Evolutionary conservation across 805 yeast species (phyloP).

Genomic region (Nakazawaea sp.): DNA sequence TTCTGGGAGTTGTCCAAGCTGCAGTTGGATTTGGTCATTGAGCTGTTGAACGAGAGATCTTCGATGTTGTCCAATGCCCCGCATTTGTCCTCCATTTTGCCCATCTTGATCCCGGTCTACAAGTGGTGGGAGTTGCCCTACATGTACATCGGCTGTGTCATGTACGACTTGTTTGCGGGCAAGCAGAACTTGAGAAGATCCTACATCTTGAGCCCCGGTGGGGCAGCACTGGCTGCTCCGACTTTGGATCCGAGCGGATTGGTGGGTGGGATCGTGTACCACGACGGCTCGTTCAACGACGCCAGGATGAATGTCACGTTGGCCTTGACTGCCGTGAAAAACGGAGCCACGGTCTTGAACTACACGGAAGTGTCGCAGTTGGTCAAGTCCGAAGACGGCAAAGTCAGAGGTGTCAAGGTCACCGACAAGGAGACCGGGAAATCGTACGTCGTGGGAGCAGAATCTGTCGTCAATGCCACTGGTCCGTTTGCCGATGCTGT

Average conservation of each 20-base stretch:
- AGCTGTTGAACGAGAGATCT: constrained; percentile 82
- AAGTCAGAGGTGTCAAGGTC: constrained; percentile 72
- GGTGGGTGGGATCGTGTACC: constrained; percentile 89
- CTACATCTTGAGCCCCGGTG: constrained; percentile 59
- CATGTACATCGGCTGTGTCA: constrained; percentile 83
- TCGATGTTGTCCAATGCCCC: constrained; percentile 88
- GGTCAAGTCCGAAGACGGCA: constrained; percentile 54
- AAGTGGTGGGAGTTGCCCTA: constrained; percentile 95
- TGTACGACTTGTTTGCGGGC: constrained; percentile 92
- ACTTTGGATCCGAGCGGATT: constrained; percentile 73
- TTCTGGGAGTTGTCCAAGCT: constrained; percentile 86
- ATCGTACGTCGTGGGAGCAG: constrained; percentile 55
- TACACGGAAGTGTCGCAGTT: constrained; percentile 77
- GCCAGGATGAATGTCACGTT: constrained; percentile 82
- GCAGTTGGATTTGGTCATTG: constrained; percentile 82
- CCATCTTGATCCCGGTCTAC: constrained; percentile 95
- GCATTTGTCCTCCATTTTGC: constrained; percentile 77
- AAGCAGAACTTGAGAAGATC: constrained; percentile 74
- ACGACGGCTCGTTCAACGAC: constrained; percentile 93
- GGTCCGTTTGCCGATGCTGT: constrained; percentile 88
- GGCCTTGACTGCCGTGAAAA: constrained; percentile 77
- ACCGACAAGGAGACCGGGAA: constrained; percentile 65
- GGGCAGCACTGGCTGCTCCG: constrained; percentile 73
- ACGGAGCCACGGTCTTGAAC: constrained; percentile 87
- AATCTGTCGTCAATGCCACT: constrained; percentile 82